These are phyloP conservation scores for Phytophthora cactorum DNA, from an alignment of 352 stramenopile species.

Conservation along the genomic window DNA sequence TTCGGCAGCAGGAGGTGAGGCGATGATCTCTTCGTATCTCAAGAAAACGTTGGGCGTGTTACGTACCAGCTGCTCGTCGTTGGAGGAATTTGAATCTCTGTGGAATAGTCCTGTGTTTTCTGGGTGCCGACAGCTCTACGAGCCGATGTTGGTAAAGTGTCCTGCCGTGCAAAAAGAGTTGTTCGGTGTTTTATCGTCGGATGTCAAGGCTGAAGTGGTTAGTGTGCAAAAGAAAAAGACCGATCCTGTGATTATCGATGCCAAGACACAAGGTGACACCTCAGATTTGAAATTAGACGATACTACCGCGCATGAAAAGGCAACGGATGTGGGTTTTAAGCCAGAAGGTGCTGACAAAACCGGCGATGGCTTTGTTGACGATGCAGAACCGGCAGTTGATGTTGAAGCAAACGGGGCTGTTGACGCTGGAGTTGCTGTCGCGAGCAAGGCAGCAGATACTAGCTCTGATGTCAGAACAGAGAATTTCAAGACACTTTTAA, in stretches of 20 bases:
- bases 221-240: conserved; percentile 11
- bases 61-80: conserved; percentile 46
- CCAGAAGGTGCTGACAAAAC: background rate
- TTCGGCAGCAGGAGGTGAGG: conserved; percentile 18
- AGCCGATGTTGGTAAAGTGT: conserved; percentile 60
- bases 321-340: background rate
- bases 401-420: conserved; percentile 2
- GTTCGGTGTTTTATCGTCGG: conserved; percentile 29
- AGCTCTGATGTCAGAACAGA: conserved; percentile 1
- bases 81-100: conserved; percentile 69
- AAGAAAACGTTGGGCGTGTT: conserved; percentile 55
- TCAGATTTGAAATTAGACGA: conserved; percentile 9
- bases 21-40: conserved; percentile 50
- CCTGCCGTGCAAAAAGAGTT: conserved; percentile 38
- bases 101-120: conserved; percentile 66
- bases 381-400: background rate
- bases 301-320: background rate
- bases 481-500: background rate
- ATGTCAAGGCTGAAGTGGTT: conserved; percentile 28
- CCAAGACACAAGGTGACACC: conserved; percentile 4
- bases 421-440: conserved; percentile 2
- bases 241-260: conserved; percentile 1
- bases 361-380: conserved; percentile 5
- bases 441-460: background rate
- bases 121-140: conserved; percentile 62